Base-by-base conservation (phyloP, 805 yeast genomes). In the Metschnikowia reukaufii region DNA sequence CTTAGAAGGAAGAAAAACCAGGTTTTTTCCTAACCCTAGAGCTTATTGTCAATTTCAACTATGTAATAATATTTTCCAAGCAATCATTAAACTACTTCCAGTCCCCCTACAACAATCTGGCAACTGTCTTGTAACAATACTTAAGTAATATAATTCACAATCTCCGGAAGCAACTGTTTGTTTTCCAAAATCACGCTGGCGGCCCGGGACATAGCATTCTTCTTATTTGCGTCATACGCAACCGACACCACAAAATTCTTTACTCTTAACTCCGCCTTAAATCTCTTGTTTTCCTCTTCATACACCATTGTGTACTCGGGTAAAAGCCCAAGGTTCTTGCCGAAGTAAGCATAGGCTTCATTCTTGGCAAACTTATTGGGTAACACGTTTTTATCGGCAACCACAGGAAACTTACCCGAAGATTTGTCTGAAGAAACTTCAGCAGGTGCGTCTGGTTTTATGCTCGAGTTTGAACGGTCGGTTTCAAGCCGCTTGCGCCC, bases 401-500 rank as follows among this genome's bases (percentile, higher is more conserved):
- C 47, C 36, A 68, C 48, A 13, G 76, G 71, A 42, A 69, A 63
- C 18, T 30, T 23, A 4, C 41, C 13, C 30, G 18, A n/a, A 17
- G 12, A 9, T n/a, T 30, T 17, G 10, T 13, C 10, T 5, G 16
- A 20, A 1, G 19, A 18, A 3, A 39, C 9, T n/a, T n/a, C n/a
- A n/a, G n/a, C n/a, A n/a, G n/a, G n/a, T 20, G 20, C 21, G 4
- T n/a, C 45, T 15, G 20, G 29, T 25, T 45, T 49, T 12, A 49
- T 46, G 31, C 40, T 49, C 12, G 56, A 48, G 1, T 46, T 42
- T 3, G 55, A 39, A 5, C 58, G 53, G 39, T 62, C 66, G 7
- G 62, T 59, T 36, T 54, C 58, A 40, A 59, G 48, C 71, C 96
- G 70, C 17, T 74, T 49, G 34, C 73, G 72, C 12, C 81, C 79